Conservation (phyloP, 2,329 filamentous ascomycete genomes). For the Zarea fungicola region DNA sequence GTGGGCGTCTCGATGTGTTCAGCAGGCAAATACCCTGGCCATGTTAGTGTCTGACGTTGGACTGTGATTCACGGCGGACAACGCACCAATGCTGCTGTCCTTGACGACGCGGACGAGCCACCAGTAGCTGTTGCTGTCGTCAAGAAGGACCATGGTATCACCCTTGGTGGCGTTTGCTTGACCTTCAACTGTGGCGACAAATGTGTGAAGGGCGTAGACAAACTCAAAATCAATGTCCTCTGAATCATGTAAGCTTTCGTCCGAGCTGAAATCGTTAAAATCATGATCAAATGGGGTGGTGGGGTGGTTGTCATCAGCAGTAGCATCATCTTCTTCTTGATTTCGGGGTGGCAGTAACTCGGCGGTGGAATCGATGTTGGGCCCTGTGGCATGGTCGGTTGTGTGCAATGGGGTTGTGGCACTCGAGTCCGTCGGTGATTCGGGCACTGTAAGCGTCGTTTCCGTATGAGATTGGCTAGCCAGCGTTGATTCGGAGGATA, state of each 20-base stretch:
- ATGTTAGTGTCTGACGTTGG: slow-evolving; percentile 17
- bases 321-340: slow-evolving; percentile 34
- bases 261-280: slow-evolving; percentile 66
- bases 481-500: slow-evolving; percentile 1
- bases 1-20: slow-evolving; percentile 98
- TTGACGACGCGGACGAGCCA: slow-evolving; percentile 97
- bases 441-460: not conserved
- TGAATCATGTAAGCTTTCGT: slow-evolving; percentile 83
- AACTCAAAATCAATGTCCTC: slow-evolving; percentile 99
- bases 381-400: not conserved
- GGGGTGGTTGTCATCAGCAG: slow-evolving; percentile 55
- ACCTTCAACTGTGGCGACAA: slow-evolving; percentile 94
- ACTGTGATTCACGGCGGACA: not conserved
- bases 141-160: slow-evolving; percentile 95
- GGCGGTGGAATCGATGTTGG: not conserved
- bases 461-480: not conserved
- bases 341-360: not conserved
- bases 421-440: not conserved
- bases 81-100: slow-evolving; percentile 81
- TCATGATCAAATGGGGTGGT: slow-evolving; percentile 50
- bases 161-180: slow-evolving; percentile 98
- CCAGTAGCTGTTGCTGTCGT: slow-evolving; percentile 99
- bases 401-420: not conserved
- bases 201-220: slow-evolving; percentile 96
- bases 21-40: slow-evolving; percentile 81